Base-by-base conservation (phyloP, 2,329 filamentous ascomycete genomes). In the Trichoderma gracile region DNA sequence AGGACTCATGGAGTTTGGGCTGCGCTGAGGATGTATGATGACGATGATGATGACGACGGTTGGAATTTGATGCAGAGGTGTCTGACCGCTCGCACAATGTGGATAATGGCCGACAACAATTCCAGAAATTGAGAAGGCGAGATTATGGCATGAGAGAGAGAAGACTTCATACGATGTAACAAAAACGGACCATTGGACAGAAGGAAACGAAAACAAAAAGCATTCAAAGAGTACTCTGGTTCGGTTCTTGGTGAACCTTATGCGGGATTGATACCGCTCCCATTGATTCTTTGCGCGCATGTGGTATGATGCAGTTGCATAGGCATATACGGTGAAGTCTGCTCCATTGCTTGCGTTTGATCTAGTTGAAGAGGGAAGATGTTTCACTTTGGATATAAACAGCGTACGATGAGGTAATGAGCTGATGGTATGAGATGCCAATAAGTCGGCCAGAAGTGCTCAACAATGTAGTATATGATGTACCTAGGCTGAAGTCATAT, bases 1-100 rank as follows among this genome's bases (percentile, higher is more conserved):
- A 64, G 62, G 57, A 53, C 55, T 55, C n/a, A 62, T 64, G 68
- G 68, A 66, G 68, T 70, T 70, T 53, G 55, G 68, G 67, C 49
- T 67, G 54, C 55, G 60, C 58, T 40, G 49, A 61, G 53, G 58
- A 38, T 46, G 49, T 61, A 61, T 58, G 43, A 49, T 49, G 62
- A 58, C 47, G 61, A 53, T 58, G 25, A 25, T 25, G 33, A 38
- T 38, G 25, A 52, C 19, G 49, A 52, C 8, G n/a, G 30, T 19
- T 68, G 52, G 68, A 65, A 68, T 50, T 52, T 3, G 46, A 54
- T 54, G 56, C 59, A 46, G 46, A 19, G 47, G 42, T 55, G 49
- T 52, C 50, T 43, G 65, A 52, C 33, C 62, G 27, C 42, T 60
- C 45, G 46, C 52, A 45, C 55, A 23, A 25, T 38, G 52, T 33